Conservation (phyloP, 1,284 basidiomycete species). For the Cystobasidium sp. region DNA sequence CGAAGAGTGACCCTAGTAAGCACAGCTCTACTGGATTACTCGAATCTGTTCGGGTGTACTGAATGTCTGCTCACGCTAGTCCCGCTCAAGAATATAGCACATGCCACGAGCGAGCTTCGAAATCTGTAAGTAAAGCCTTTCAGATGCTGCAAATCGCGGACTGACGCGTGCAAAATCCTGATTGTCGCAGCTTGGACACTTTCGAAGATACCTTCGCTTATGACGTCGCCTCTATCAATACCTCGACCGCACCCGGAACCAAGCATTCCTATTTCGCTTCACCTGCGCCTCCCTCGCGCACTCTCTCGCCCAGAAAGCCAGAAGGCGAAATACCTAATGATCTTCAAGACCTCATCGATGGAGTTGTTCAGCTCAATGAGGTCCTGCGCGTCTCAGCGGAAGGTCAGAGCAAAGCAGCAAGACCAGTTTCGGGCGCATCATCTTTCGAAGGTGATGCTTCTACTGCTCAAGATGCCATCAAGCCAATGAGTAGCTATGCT, state of each 20-base stretch:
- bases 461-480: conserved; percentile 36
- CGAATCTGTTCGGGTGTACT: too few relatives aligned
- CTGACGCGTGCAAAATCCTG: neutral
- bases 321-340: conserved; percentile 36
- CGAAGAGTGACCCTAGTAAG: conserved; percentile 43
- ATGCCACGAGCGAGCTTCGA: conserved; percentile 28
- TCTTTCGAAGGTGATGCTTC: conserved; percentile 42
- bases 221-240: conserved; percentile 12
- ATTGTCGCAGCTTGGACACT: neutral
- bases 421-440: conserved; percentile 25
- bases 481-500: neutral
- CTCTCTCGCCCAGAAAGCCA: neutral
- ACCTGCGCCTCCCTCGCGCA: conserved; percentile 2
- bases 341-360: conserved; percentile 40
- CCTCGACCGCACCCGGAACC: conserved; percentile 23
- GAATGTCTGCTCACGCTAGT: conserved; percentile 3
- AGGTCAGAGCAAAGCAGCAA: neutral
- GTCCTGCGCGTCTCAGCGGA: neutral
- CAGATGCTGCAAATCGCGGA: neutral
- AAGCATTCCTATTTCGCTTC: conserved; percentile 31
- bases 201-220: conserved; percentile 43
- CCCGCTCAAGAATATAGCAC: conserved; percentile 26
- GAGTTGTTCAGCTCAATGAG: conserved; percentile 7
- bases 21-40: too few relatives aligned
- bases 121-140: conserved; percentile 18